Evolutionary conservation across 768 basidiomycete species (phyloP), one percentile per base, ranked within the genome.

Genomic region (Ramaria rubella): DNA sequence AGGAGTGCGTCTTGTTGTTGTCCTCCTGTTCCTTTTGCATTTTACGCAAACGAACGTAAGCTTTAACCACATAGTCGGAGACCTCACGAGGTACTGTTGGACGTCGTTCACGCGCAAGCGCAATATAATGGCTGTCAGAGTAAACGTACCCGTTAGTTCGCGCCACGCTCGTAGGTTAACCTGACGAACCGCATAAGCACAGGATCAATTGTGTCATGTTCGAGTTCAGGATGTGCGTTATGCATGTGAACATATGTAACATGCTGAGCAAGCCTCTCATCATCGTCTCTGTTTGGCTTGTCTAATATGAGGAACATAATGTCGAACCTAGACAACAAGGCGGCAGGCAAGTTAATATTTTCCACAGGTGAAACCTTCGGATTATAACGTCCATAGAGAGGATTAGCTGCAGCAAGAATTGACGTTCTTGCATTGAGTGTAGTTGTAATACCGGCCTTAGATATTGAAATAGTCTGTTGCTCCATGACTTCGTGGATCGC

Each of bases 401-500:
- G 96, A 70, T 99, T 99, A 57, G 96, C 96, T 11, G 96, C 96
- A 3, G 96, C 96, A 14, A 99, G 82, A 66, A 99, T 91, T 7
- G 96, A 98, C 1, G 95, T 95, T 51, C 96, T 86, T 24, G 96
- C 96, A 65, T 98, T 98, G 46, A 99, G 78, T 1, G 96, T 98
- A 7, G 96, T 99, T 8, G 95, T 94, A 67, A 99, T 99, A 23
- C 96, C 96, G 4, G 96, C 96, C 72, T 98, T 99, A 42, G 96
- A 96, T 60, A 99, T 99, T 2, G 95, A 98, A 56, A 99, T 97
- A 0, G 96, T 99, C 73, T 99, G 96, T 70, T 98, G 96, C 72
- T 98, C 95, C 96, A 99, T 99, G 59, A 99, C 96, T 79, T 99
- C 96, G 73, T 99, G 96, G 60, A 99, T 98, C 14, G 96, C 92